Evolutionary conservation across 2,329 filamentous ascomycete genomes (phyloP).

Genomic region (Pseudogymnoascus sp.): DNA sequence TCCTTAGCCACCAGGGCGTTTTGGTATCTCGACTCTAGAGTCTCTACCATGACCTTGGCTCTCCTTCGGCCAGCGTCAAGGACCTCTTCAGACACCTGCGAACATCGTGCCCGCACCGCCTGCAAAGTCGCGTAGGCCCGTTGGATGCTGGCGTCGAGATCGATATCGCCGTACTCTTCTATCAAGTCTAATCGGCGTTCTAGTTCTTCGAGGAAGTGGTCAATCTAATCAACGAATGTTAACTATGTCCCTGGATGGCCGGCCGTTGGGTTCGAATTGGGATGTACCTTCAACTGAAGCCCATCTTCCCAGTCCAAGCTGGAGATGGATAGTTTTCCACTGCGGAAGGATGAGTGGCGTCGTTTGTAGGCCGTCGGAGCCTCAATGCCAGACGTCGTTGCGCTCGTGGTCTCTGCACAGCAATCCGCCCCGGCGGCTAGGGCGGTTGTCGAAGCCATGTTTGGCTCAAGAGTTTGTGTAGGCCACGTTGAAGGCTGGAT

Average conservation of each 20-base stretch:
- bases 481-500: neutral
- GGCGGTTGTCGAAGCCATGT: neutral
- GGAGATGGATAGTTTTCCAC: conserved; percentile 47
- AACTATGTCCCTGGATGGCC: conserved; percentile 10
- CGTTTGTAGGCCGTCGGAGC: conserved; percentile 22
- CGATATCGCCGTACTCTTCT: conserved; percentile 77
- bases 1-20: conserved; percentile 77
- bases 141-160: conserved; percentile 74
- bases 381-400: conserved; percentile 18
- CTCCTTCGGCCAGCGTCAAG: conserved; percentile 78
- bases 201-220: conserved; percentile 75
- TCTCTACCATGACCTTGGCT: conserved; percentile 85
- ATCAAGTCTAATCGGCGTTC: conserved; percentile 80
- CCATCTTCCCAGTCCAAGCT: conserved; percentile 56
- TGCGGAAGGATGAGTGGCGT: conserved; percentile 50
- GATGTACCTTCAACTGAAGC: conserved; percentile 46
- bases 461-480: neutral
- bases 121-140: conserved; percentile 80
- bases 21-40: conserved; percentile 78
- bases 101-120: conserved; percentile 79
- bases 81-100: conserved; percentile 80
- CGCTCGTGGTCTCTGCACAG: conserved; percentile 19
- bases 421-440: conserved; percentile 20
- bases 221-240: conserved; percentile 43
- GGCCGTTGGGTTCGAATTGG: neutral